Conservation (phyloP, 164 flowering plant genomes). For the Piper longum region DNA sequence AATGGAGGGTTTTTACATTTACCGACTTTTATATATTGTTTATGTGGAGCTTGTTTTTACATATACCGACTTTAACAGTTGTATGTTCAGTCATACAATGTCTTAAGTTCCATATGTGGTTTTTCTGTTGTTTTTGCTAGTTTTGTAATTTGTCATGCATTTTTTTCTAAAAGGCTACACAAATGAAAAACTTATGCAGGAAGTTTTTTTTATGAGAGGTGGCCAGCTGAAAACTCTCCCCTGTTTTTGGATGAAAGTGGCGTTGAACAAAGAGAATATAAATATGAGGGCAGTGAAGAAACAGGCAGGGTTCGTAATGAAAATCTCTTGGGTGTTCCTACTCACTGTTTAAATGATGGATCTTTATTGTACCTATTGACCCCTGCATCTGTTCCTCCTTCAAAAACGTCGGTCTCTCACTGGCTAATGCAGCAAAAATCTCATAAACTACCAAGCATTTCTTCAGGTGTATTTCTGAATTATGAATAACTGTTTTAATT, state of each 20-base stretch:
- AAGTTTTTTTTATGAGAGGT: constrained; percentile 16
- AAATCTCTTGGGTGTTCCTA: constrained; percentile 39
- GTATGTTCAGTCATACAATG: too few relatives aligned
- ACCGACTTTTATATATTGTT: too few relatives aligned
- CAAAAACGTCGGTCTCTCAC: constrained; percentile 34
- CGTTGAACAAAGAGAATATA: constrained; percentile 11
- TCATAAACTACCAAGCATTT: constrained; percentile 7
- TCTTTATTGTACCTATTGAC: constrained; percentile 57
- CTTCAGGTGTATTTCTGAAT: constrained; percentile 18
- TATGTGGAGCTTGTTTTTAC: too few relatives aligned
- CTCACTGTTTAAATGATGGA: constrained; percentile 65
- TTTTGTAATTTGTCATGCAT: too few relatives aligned
- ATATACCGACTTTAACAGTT: too few relatives aligned
- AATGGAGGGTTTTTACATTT: too few relatives aligned
- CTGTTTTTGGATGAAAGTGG: constrained; percentile 24
- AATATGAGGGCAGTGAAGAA: constrained; percentile 5
- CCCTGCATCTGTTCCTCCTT: constrained; percentile 60
- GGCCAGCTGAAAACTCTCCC: constrained; percentile 17
- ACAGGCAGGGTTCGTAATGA: constrained; percentile 14
- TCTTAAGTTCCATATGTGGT: too few relatives aligned
- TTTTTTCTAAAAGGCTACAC: too few relatives aligned
- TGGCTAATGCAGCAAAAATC: constrained; percentile 30
- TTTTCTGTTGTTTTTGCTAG: too few relatives aligned
- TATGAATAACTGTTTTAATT: background rate
- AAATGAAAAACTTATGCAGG: too few relatives aligned